These are phyloP conservation scores for Aegilops longissima DNA, from an alignment of 176 grass and related monocot species.

Conservation along the genomic window DNA sequence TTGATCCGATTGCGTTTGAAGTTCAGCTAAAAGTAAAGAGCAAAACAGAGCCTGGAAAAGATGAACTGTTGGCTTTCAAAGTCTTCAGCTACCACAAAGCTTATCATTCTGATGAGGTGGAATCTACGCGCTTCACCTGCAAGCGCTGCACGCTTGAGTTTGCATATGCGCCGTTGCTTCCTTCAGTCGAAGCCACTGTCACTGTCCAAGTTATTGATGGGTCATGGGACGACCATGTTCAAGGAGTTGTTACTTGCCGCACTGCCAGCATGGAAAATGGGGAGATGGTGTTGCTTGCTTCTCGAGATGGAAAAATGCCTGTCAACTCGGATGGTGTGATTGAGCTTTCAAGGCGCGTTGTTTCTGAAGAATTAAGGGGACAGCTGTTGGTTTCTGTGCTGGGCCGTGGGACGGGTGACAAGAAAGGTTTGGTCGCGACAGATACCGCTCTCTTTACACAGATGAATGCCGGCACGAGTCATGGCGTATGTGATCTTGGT, in stretches of 20 bases:
- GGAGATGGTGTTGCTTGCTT: background rate
- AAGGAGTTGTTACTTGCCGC: constrained; percentile 4
- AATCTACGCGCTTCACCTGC: background rate
- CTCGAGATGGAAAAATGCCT: constrained; percentile 20
- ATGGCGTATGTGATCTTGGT: no score
- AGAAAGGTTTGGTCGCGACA: background rate
- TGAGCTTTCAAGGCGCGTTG: background rate
- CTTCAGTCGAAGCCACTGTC: background rate
- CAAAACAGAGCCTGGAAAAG: background rate
- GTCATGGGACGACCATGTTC: background rate
- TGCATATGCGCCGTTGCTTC: background rate
- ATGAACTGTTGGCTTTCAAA: background rate
- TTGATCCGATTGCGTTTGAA: background rate
- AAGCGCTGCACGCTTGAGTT: background rate
- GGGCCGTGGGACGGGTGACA: constrained; percentile 21
- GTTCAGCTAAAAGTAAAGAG: background rate
- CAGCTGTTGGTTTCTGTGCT: background rate
- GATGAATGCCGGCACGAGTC: background rate
- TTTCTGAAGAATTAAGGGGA: background rate
- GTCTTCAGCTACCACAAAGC: background rate
- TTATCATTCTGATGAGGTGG: background rate
- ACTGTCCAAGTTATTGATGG: background rate
- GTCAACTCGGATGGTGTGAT: background rate
- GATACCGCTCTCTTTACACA: background rate
- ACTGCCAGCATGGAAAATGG: background rate